Evolutionary conservation across 306 rosid genomes (phyloP).

Genomic region (Quercus berberidifolia): DNA sequence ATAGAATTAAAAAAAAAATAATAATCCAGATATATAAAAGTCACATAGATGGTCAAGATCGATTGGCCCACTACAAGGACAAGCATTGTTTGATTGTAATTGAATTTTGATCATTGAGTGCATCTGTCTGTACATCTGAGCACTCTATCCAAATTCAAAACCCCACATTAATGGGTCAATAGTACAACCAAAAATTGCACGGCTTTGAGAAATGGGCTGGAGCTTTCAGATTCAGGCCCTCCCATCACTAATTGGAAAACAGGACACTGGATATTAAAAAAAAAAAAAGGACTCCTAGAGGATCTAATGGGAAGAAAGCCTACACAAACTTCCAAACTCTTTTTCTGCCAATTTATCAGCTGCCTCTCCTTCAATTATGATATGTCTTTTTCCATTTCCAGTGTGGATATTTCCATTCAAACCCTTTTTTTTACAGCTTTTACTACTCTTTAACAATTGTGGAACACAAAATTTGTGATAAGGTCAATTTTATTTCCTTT

Average conservation of each 20-base stretch:
- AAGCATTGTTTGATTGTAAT: constrained; percentile 28
- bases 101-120: background rate
- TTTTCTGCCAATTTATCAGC: constrained; percentile 11
- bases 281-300: constrained; percentile 31
- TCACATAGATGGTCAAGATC: background rate
- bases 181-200: constrained; percentile 30
- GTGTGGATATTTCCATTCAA: background rate
- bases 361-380: constrained; percentile 6
- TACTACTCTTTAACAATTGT: background rate
- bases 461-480: too few relatives aligned
- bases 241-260: constrained; percentile 17
- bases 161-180: background rate
- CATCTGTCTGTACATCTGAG: background rate
- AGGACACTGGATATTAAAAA: constrained; percentile 12
- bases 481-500: too few relatives aligned
- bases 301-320: constrained; percentile 47
- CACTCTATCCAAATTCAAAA: constrained; percentile 11
- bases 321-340: constrained; percentile 7
- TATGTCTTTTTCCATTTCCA: constrained; percentile 10
- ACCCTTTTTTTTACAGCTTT: background rate
- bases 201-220: constrained; percentile 39
- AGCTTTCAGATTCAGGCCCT: constrained; percentile 15
- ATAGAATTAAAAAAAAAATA: background rate
- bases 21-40: background rate
- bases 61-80: constrained; percentile 19